phyloP scores from a whole-genome alignment of 164 flowering plant genomes.

The Liriodendron chinense region DNA sequence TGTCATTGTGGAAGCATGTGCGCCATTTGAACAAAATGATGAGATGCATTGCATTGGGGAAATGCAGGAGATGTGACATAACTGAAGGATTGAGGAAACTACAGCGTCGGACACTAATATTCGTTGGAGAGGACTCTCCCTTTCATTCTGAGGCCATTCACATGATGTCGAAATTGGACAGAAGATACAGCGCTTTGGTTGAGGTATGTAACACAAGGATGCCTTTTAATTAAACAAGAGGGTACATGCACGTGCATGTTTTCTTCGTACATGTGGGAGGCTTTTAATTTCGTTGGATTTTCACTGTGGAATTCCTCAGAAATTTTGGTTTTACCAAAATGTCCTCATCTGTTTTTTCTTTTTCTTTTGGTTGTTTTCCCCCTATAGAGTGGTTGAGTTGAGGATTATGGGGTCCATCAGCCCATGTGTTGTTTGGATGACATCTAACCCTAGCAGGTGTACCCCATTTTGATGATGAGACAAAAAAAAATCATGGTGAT shows the following conservation, averaged over 20 bases:
- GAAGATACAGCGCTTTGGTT: slow-evolving; percentile 81
- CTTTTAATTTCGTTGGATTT: no score
- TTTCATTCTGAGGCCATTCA: slow-evolving; percentile 80
- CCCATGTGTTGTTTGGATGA: no score
- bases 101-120: slow-evolving; percentile 79
- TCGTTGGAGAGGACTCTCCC: slow-evolving; percentile 85
- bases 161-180: slow-evolving; percentile 76
- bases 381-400: no score
- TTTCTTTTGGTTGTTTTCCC: no score
- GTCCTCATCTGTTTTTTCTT: no score
- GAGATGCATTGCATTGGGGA: background rate
- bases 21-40: background rate
- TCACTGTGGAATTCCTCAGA: no score
- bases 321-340: no score
- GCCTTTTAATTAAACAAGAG: background rate
- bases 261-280: background rate
- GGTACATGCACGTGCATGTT: background rate
- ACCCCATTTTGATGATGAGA: no score
- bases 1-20: background rate
- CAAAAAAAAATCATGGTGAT: no score
- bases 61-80: slow-evolving; percentile 77
- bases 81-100: slow-evolving; percentile 70
- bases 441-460: no score
- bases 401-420: no score
- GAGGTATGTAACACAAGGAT: slow-evolving; percentile 45